Evolutionary conservation across 768 basidiomycete genomes (phyloP), one percentile per base, ranked within the genome.

Genomic region (Calocybe gangraenosa): DNA sequence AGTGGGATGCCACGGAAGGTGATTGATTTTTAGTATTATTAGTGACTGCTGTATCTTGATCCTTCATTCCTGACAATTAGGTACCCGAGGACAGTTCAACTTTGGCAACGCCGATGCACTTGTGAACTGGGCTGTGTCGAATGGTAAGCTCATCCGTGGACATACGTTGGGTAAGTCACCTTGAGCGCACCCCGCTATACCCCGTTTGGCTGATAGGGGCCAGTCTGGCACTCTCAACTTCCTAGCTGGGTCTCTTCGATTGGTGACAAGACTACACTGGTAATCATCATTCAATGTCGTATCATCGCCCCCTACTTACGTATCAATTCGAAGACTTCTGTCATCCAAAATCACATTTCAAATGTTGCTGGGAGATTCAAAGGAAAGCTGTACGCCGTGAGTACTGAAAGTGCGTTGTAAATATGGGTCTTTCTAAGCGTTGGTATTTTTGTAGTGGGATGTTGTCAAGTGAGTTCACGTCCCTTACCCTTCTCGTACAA

Each of bases 341-440:
- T 73, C 48, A 66, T 75, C 47, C 63, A 75, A 52, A 71, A 68
- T 47, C 75, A 76, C 52, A 73, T 76, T 44, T 58, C 65, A 10
- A 70, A 63, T 42, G 59, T 75, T 36, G 70, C 71, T 32, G 72
- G 68, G 3, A 67, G 67, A 19, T 76, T 71, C 56, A 68, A 64
- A 44, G 74, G 75, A 17, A 70, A 74, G 41, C 57, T 75, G 17
- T 74, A 71, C 36, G 64, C 66, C 61, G 43, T 41, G 60, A 49
- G 19, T 37, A n/a, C n/a, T n/a, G n/a, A n/a, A n/a, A n/a, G n/a
- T n/a, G n/a, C n/a, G n/a, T n/a, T n/a, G n/a, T 44, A 13, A 6
- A 19, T 17, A 30, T 31, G 14, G 41, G 17, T 30, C 11, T 11
- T 28, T 28, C 25, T 11, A 28, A 25, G 6, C 11, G 25, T 11